Conservation (phyloP, 1,139 yeast genomes). For the Debaryomycetaceae sp. region DNA sequence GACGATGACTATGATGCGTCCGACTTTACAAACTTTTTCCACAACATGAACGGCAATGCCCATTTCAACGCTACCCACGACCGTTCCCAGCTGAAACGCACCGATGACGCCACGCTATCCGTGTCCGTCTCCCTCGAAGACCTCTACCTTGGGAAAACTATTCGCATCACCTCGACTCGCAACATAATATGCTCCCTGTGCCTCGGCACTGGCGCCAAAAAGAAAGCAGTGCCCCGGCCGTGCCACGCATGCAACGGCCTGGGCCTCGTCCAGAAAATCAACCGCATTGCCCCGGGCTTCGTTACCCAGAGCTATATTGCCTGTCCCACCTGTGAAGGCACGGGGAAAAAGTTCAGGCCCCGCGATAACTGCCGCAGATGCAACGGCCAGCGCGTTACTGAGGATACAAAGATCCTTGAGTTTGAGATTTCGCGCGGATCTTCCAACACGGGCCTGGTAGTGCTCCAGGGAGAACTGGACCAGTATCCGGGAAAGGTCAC, state of each 20-base stretch:
- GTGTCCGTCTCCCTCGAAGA: constrained; percentile 65
- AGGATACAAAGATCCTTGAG: constrained; percentile 66
- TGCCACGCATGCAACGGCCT: constrained; percentile 68
- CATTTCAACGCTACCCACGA: constrained; percentile 7
- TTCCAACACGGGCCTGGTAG: constrained; percentile 47
- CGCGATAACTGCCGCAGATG: constrained; percentile 78
- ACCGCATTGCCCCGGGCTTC: constrained; percentile 69
- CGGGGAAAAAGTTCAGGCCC: constrained; percentile 48
- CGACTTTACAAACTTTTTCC: constrained; percentile 67
- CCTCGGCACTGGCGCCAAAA: constrained; percentile 63
- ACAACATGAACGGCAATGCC: constrained; percentile 23
- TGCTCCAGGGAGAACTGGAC: constrained; percentile 65
- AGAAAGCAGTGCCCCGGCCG: constrained; percentile 42
- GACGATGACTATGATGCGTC: constrained; percentile 40
- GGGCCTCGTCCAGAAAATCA: constrained; percentile 51
- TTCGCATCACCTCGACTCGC: constrained; percentile 66
- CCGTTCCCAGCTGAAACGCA: constrained; percentile 14
- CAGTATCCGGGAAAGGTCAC: constrained; percentile 62
- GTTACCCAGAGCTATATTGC: constrained; percentile 51
- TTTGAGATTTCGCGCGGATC: constrained; percentile 73
- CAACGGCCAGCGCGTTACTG: constrained; percentile 48
- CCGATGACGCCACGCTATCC: constrained; percentile 59
- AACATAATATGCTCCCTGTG: constrained; percentile 63
- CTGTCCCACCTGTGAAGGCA: constrained; percentile 66
- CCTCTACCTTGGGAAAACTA: constrained; percentile 68